Conservation (phyloP, 2,329 filamentous ascomycete species). For the Fusarium buharicum region DNA sequence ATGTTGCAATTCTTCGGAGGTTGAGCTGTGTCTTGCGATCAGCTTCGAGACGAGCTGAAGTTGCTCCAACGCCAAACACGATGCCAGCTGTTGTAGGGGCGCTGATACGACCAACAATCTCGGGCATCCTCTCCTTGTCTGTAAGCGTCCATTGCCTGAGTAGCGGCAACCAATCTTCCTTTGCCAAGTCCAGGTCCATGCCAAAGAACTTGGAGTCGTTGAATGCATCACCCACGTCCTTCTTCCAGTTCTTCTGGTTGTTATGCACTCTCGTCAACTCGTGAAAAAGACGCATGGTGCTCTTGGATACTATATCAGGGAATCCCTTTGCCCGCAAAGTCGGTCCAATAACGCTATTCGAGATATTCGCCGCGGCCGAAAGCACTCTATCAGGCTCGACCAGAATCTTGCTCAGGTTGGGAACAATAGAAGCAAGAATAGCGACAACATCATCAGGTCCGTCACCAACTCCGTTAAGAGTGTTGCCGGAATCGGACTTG, state of each 20-base stretch:
- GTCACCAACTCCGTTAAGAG: constrained; percentile 51
- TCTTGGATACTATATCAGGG: constrained; percentile 82
- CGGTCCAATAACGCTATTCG: constrained; percentile 82
- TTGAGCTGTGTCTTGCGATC: constrained; percentile 93
- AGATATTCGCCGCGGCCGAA: constrained; percentile 81
- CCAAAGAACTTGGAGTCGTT: constrained; percentile 88
- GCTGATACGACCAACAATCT: constrained; percentile 80
- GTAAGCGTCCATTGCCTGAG: constrained; percentile 84
- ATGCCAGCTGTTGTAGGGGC: constrained; percentile 93
- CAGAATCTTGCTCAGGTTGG: constrained; percentile 82
- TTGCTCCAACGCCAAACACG: constrained; percentile 97
- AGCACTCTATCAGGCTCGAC: constrained; percentile 86
- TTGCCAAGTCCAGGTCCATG: constrained; percentile 72
- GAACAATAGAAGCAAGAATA: constrained; percentile 81
- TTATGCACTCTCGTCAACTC: constrained; percentile 81
- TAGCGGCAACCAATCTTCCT: constrained; percentile 82
- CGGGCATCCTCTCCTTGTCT: constrained; percentile 89
- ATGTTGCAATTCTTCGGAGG: constrained; percentile 80
- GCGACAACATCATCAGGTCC: constrained; percentile 79
- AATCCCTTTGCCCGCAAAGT: constrained; percentile 86
- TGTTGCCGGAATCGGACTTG: constrained; percentile 52
- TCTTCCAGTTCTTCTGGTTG: constrained; percentile 90
- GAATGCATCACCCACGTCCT: constrained; percentile 90
- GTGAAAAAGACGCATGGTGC: constrained; percentile 76
- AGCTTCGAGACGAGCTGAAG: constrained; percentile 91